Percentiles rank a stretch among this genome's conserved stretches.
These are phyloP conservation scores for Candida quercuum DNA, from an alignment of 805 yeast genomes.

Conservation along the genomic window DNA sequence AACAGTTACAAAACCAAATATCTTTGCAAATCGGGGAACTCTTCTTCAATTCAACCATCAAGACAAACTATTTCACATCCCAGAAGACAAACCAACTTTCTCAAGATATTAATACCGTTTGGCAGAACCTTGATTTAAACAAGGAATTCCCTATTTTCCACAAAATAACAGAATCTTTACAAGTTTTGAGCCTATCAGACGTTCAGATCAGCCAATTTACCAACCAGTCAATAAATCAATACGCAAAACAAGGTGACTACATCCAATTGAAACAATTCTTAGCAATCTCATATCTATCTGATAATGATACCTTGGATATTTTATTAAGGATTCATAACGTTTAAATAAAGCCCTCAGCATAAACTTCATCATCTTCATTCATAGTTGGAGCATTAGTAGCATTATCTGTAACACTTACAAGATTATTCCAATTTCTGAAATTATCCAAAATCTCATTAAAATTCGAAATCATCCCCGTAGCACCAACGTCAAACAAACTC, in stretches of 20 bases:
- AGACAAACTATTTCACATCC: slow-evolving; percentile 30
- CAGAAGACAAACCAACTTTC: slow-evolving; percentile 28
- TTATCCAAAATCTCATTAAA: slow-evolving; percentile 53
- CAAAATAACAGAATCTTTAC: slow-evolving; percentile 19
- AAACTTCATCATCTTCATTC: background rate
- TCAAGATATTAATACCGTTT: slow-evolving; percentile 26
- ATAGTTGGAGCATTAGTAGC: background rate
- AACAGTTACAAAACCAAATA: slow-evolving; percentile 20
- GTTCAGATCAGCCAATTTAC: slow-evolving; percentile 12
- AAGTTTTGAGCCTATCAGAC: slow-evolving; percentile 25
- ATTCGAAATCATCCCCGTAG: slow-evolving; percentile 65
- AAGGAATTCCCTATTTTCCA: slow-evolving; percentile 2
- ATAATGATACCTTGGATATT: slow-evolving; percentile 32
- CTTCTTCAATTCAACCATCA: slow-evolving; percentile 30
- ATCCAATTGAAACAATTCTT: slow-evolving; percentile 18
- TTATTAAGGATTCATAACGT: slow-evolving; percentile 29
- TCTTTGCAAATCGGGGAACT: slow-evolving; percentile 26
- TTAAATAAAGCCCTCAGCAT: background rate
- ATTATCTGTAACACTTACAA: too few species aligned
- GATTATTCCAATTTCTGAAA: slow-evolving; percentile 28
- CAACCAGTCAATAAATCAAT: slow-evolving; percentile 20
- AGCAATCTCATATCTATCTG: slow-evolving; percentile 18
- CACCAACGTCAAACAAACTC: slow-evolving; percentile 49
- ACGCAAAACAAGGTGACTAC: slow-evolving; percentile 26
- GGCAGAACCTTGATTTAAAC: slow-evolving; percentile 15